These are phyloP conservation scores for Datisca glomerata DNA, from an alignment of 306 rosid genomes.

Conservation along the genomic window DNA sequence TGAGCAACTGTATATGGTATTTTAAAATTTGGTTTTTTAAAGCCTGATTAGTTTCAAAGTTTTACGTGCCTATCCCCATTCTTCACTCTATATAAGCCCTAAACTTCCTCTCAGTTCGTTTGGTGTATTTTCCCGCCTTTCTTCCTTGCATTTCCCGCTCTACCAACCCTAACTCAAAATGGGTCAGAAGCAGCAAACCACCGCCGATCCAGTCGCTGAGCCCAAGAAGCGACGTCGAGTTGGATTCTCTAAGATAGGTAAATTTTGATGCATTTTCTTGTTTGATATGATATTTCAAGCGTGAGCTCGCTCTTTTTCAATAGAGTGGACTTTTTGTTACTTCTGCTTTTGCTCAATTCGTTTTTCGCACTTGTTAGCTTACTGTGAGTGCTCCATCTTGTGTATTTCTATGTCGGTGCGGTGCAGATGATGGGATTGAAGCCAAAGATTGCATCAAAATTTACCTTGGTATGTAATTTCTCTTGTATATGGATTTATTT, in stretches of 20 bases:
- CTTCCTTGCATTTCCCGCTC: conserved; percentile 37
- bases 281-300: not conserved
- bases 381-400: conserved; percentile 1
- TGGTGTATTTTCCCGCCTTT: conserved; percentile 67
- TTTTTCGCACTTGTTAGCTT: conserved; percentile 1
- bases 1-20: too few species aligned
- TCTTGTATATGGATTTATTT: too few species aligned
- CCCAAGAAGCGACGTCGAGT: conserved; percentile 67
- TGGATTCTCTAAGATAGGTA: conserved; percentile 39
- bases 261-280: not conserved
- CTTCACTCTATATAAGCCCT: too few species aligned
- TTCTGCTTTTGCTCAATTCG: not conserved
- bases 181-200: conserved; percentile 58
- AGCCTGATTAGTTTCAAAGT: too few species aligned
- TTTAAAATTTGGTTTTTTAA: too few species aligned
- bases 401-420: conserved; percentile 4
- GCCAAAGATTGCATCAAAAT: conserved; percentile 75
- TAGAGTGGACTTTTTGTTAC: not conserved
- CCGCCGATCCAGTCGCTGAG: conserved; percentile 28
- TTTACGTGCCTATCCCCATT: too few species aligned
- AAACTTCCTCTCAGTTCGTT: too few species aligned
- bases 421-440: conserved; percentile 59
- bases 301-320: not conserved
- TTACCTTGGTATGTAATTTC: conserved; percentile 66
- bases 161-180: conserved; percentile 56